These are phyloP conservation scores for Crithidia sp. DNA, from an alignment of 208 protist species.

Conservation along the genomic window DNA sequence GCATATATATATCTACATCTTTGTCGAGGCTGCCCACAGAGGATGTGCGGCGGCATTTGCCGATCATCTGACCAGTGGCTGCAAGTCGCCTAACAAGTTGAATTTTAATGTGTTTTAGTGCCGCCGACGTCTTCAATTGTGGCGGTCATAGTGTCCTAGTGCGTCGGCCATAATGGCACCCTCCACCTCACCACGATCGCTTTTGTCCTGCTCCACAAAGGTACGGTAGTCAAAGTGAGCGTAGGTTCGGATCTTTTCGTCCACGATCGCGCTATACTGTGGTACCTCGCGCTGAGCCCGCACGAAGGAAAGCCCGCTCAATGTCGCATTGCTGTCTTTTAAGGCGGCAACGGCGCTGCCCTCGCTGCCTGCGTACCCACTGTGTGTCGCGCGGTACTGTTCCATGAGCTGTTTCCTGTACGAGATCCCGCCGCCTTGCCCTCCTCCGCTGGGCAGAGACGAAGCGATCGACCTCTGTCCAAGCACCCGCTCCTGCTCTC, in stretches of 20 bases:
- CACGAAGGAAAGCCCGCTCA: conserved; percentile 52
- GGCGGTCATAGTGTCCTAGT: conserved; percentile 64
- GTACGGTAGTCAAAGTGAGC: conserved; percentile 81
- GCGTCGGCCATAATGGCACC: conserved; percentile 85
- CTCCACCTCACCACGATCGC: conserved; percentile 61
- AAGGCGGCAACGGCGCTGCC: conserved; percentile 6
- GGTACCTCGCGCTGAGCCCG: conserved; percentile 30
- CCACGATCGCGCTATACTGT: conserved; percentile 62
- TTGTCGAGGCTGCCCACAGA: too few relatives aligned
- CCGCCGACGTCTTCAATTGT: conserved; percentile 15
- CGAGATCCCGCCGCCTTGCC: background rate
- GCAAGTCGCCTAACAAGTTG: too few relatives aligned
- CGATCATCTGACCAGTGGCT: too few relatives aligned
- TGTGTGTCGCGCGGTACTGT: conserved; percentile 46
- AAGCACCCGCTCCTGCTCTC: conserved; percentile 50
- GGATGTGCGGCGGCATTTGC: too few relatives aligned
- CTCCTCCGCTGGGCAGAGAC: background rate
- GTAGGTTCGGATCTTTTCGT: conserved; percentile 46
- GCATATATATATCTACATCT: too few relatives aligned
- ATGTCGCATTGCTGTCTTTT: background rate
- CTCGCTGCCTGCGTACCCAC: conserved; percentile 13
- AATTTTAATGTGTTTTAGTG: too few relatives aligned
- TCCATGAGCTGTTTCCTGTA: conserved; percentile 56
- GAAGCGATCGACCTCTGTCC: conserved; percentile 14
- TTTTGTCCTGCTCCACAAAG: conserved; percentile 63